Evolutionary conservation across 306 rosid species (phyloP).

Genomic region (Castanopsis chinensis): DNA sequence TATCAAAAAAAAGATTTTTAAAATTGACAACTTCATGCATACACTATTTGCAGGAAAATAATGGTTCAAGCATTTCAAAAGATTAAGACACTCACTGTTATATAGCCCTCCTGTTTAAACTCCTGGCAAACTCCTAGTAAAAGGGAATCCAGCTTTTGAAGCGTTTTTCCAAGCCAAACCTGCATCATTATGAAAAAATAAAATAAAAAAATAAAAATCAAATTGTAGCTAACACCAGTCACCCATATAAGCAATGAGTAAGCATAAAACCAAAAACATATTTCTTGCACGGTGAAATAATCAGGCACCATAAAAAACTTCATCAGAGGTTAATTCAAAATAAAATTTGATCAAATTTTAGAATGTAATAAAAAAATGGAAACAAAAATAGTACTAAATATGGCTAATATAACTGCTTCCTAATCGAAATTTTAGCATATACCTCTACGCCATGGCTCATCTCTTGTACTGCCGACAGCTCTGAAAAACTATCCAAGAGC

Average conservation of each 20-base stretch:
- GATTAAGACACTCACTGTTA: constrained; percentile 61
- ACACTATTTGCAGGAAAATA: constrained; percentile 16
- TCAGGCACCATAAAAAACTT: constrained; percentile 3
- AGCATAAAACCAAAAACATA: background rate
- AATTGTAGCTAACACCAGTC: constrained; percentile 14
- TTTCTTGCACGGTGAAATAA: background rate
- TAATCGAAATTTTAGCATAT: constrained; percentile 32
- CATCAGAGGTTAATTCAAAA: background rate
- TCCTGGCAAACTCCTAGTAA: constrained; percentile 94
- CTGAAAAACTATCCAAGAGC: constrained; percentile 85
- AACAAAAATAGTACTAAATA: background rate
- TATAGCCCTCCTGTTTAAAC: constrained; percentile 79
- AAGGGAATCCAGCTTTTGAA: constrained; percentile 90
- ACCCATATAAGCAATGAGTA: background rate
- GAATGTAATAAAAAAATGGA: background rate
- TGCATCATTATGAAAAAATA: constrained; percentile 23
- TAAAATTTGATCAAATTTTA: background rate
- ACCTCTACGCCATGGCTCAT: constrained; percentile 96
- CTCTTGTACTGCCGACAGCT: constrained; percentile 87
- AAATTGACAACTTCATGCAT: background rate
- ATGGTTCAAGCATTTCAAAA: constrained; percentile 21
- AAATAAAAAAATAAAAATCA: constrained; percentile 4
- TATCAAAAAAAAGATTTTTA: background rate
- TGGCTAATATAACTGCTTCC: constrained; percentile 3
- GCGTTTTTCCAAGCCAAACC: constrained; percentile 95